A percentile compares a stretch with the other conserved stretches of the same genome.
Conservation (phyloP, 768 basidiomycete genomes). For the Tephrocybe sp. region DNA sequence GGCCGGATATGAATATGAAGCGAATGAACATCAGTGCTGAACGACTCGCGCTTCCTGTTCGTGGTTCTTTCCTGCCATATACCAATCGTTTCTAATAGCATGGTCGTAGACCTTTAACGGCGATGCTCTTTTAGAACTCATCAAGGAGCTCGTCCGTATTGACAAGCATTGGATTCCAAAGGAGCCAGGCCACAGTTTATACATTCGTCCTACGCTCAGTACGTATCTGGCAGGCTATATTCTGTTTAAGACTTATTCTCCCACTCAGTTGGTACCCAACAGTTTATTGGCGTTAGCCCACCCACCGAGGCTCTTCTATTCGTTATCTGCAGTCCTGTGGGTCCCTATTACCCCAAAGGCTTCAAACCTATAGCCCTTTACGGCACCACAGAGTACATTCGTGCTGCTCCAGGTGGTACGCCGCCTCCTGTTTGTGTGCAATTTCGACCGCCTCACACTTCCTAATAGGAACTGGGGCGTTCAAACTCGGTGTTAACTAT, state of each 20-base stretch:
- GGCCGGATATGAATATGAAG: slow-evolving; percentile 97
- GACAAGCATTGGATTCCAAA: slow-evolving; percentile 93
- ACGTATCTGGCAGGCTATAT: neutral
- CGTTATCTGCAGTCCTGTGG: slow-evolving; percentile 80
- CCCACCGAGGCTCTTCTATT: slow-evolving; percentile 83
- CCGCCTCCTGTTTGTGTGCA: neutral
- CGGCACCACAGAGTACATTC: slow-evolving; percentile 79
- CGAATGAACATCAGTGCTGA: slow-evolving; percentile 86
- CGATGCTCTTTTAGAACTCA: slow-evolving; percentile 67
- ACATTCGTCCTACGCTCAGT: slow-evolving; percentile 82
- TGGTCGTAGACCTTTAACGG: slow-evolving; percentile 70
- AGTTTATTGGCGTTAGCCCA: slow-evolving; percentile 66
- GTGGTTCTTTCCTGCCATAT: slow-evolving; percentile 19
- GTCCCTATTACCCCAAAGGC: slow-evolving; percentile 82
- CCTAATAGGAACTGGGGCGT: slow-evolving; percentile 72
- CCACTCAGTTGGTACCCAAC: slow-evolving; percentile 68
- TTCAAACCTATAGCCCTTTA: slow-evolving; percentile 92
- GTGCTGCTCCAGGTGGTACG: slow-evolving; percentile 83
- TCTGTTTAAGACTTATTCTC: slow-evolving; percentile 6
- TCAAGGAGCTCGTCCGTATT: slow-evolving; percentile 81
- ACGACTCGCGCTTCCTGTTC: slow-evolving; percentile 74
- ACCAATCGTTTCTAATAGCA: neutral
- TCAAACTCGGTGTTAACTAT: slow-evolving; percentile 86
- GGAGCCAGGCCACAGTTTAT: slow-evolving; percentile 85
- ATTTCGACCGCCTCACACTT: neutral